Evolutionary conservation across 257 asterid genomes (phyloP), one percentile per base, ranked within the genome.

Genomic region (Cynanchum wilfordii): DNA sequence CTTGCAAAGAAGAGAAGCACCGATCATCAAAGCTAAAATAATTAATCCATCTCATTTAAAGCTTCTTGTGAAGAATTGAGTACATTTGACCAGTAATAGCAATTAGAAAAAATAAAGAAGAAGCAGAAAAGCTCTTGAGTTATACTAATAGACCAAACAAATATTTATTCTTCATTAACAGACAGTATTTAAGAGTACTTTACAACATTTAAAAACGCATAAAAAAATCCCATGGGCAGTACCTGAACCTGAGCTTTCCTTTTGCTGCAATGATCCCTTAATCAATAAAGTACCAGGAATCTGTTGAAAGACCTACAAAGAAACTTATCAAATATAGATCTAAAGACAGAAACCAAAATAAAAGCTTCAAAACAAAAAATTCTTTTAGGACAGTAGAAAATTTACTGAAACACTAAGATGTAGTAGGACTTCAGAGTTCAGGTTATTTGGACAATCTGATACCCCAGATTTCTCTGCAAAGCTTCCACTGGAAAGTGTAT

Each of bases 231-330:
- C 11, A 65, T 57, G 11, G 55, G 78, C 76, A 72, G 58, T 51
- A 85, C 98, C 97, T 83, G 89, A 76, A 67, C 56, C 22, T 79
- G 90, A 75, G 83, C 83, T 85, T 76, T 79, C 82, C 74, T 72
- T 84, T 70, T 88, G 88, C 63, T 78, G 83, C 85, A 87, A 77
- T 54, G 81, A 75, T 75, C 97, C 97, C 80, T 67, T 86, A 68
- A 89, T 84, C 84, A 94, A 57, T 69, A 91, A 93, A 24, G 95
- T 87, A 44, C 97, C 99, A 20, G 97, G 96, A 68, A 79, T 90
- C 79, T 88, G 97, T 88, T 94, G 93, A 76, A 94, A 94, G 68
- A 94, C 93, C 98, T 89, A 76, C 24, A 78, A 45, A 82, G 36
- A 66, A 64, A 36, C 50, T 38, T 36, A 36, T 64, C 29, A 64